These are phyloP conservation scores for Dendrothele bispora DNA, from an alignment of 768 basidiomycete species.

Conservation along the genomic window DNA sequence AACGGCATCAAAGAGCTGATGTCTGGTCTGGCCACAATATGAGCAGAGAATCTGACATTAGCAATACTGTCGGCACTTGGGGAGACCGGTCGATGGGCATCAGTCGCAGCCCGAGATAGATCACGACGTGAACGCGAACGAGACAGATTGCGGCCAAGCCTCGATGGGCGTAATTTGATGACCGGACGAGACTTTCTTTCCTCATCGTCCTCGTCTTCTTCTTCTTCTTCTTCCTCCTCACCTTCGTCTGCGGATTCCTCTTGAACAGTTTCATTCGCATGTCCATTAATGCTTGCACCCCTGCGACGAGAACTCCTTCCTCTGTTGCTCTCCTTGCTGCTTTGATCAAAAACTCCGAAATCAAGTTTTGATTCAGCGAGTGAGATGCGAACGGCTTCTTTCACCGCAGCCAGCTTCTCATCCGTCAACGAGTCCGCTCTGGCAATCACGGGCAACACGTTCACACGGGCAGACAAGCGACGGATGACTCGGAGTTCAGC, in stretches of 20 bases:
- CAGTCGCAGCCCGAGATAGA: constrained; percentile 56
- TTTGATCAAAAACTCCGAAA: constrained; percentile 73
- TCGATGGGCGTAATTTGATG: constrained; percentile 65
- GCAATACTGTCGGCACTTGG: constrained; percentile 72
- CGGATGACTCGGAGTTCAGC: constrained; percentile 78
- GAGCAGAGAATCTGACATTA: constrained; percentile 76
- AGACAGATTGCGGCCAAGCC: constrained; percentile 47
- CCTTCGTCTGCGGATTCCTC: constrained; percentile 18
- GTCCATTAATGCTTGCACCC: constrained; percentile 2
- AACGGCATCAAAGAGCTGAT: constrained; percentile 68
- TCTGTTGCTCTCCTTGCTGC: constrained; percentile 21
- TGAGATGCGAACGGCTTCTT: constrained; percentile 70
- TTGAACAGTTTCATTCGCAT: constrained; percentile 22
- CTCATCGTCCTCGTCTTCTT: constrained; percentile 43
- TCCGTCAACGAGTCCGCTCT: constrained; percentile 84
- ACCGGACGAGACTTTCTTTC: constrained; percentile 69
- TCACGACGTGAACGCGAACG: constrained; percentile 77
- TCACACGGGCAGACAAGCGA: constrained; percentile 70
- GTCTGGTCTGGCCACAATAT: constrained; percentile 60
- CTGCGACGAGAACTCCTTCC: constrained; percentile 36
- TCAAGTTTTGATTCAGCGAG: constrained; percentile 66
- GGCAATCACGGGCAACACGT: constrained; percentile 81
- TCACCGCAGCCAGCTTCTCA: constrained; percentile 66
- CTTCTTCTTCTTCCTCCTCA: constrained; percentile 28
- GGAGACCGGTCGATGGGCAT: constrained; percentile 54